These are phyloP conservation scores for Crucihimalaya himalaica DNA, from an alignment of 345 rosid species.

Conservation along the genomic window DNA sequence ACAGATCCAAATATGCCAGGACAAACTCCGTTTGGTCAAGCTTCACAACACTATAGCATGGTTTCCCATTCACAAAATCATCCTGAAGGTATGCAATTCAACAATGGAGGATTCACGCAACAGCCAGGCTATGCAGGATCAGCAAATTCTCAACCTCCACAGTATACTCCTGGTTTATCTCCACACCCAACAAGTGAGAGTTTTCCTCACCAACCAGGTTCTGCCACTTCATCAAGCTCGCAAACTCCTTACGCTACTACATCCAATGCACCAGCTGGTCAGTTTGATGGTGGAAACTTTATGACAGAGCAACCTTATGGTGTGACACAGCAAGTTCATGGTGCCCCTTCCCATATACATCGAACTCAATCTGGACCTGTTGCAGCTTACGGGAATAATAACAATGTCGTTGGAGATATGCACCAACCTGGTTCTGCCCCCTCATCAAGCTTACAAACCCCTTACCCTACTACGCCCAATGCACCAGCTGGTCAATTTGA, in stretches of 20 bases:
- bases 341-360: slow-evolving; percentile 25
- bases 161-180: slow-evolving; percentile 37
- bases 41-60: slow-evolving; percentile 38
- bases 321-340: slow-evolving; percentile 20
- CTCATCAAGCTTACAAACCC: slow-evolving; percentile 25
- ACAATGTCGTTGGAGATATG: slow-evolving; percentile 21
- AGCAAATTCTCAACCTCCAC: slow-evolving; percentile 38
- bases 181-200: slow-evolving; percentile 29
- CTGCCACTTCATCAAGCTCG: slow-evolving; percentile 25
- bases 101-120: slow-evolving; percentile 43
- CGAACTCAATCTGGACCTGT: slow-evolving; percentile 28
- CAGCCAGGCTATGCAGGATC: slow-evolving; percentile 47
- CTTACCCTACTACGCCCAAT: slow-evolving; percentile 13
- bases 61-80: slow-evolving; percentile 48
- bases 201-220: slow-evolving; percentile 21
- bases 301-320: slow-evolving; percentile 14
- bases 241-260: slow-evolving; percentile 21
- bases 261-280: slow-evolving; percentile 30
- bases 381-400: not conserved
- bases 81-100: slow-evolving; percentile 29
- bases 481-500: slow-evolving; percentile 28
- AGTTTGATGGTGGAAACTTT: slow-evolving; percentile 25
- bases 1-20: slow-evolving; percentile 35
- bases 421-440: slow-evolving; percentile 26
- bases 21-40: slow-evolving; percentile 46